Percentiles rank a stretch among this genome's conserved stretches.
These are phyloP conservation scores for Russula brevipes DNA, from an alignment of 768 basidiomycete species.

Conservation along the genomic window DNA sequence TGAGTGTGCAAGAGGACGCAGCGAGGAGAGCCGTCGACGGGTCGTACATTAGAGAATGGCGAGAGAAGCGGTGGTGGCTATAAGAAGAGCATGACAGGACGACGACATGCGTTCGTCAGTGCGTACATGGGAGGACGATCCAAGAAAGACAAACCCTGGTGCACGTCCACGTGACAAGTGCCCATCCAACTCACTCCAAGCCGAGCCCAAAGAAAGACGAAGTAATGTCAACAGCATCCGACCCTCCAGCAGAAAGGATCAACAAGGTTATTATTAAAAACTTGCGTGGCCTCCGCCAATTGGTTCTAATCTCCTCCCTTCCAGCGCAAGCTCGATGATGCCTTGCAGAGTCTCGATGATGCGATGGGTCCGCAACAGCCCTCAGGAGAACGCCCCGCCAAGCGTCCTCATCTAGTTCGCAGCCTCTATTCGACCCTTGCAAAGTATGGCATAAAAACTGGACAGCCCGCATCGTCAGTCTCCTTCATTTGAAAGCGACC, in stretches of 20 bases:
- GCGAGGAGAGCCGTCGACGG: too few relatives aligned
- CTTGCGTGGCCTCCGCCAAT: too few relatives aligned
- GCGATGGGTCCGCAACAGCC: constrained; percentile 42
- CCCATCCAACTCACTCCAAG: too few relatives aligned
- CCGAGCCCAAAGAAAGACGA: too few relatives aligned
- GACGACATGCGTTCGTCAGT: too few relatives aligned
- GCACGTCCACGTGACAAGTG: too few relatives aligned
- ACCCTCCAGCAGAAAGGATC: background rate
- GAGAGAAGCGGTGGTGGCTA: too few relatives aligned
- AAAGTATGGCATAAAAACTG: constrained; percentile 67
- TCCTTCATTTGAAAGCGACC: background rate
- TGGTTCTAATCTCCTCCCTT: background rate
- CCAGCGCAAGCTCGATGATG: constrained; percentile 80
- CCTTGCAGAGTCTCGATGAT: constrained; percentile 63
- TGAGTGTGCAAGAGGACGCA: too few relatives aligned
- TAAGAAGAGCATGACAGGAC: too few relatives aligned
- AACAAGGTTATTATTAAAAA: constrained; percentile 2
- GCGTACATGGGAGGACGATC: too few relatives aligned
- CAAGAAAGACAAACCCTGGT: too few relatives aligned
- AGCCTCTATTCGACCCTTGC: constrained; percentile 74
- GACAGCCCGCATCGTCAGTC: constrained; percentile 38
- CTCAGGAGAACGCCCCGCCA: constrained; percentile 38
- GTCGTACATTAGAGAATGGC: too few relatives aligned
- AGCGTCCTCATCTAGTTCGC: constrained; percentile 48
- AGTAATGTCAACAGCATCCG: background rate